Evolutionary conservation across 805 yeast genomes (phyloP).

Genomic region (Scheffersomyces coipomensis): DNA sequence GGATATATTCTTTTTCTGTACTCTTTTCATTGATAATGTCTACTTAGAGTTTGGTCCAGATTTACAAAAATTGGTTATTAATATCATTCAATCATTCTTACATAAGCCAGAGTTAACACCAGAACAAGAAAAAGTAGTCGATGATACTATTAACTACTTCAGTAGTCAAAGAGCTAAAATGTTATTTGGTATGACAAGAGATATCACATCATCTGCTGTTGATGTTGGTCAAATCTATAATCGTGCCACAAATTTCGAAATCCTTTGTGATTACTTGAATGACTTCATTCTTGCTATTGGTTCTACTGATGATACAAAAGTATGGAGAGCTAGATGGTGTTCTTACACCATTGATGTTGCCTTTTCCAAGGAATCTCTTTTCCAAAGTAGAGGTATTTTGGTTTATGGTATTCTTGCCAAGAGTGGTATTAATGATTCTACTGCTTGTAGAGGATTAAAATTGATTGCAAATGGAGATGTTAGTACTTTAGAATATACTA

Average conservation of each 20-base stretch:
- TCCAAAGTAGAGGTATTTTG: conserved; percentile 67
- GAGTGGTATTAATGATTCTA: conserved; percentile 58
- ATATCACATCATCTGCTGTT: conserved; percentile 35
- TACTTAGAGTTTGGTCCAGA: conserved; percentile 57
- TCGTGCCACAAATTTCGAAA: conserved; percentile 50
- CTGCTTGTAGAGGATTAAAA: conserved; percentile 32
- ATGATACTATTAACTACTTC: conserved; percentile 44
- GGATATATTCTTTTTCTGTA: conserved; percentile 66
- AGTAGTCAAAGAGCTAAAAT: conserved; percentile 66
- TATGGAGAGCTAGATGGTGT: conserved; percentile 68
- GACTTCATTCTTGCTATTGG: conserved; percentile 52
- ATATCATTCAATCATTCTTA: conserved; percentile 67
- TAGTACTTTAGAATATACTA: conserved; percentile 25
- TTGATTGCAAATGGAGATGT: conserved; percentile 20
- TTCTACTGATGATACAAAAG: conserved; percentile 42
- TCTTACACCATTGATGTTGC: conserved; percentile 64
- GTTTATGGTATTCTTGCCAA: conserved; percentile 69
- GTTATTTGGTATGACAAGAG: conserved; percentile 67
- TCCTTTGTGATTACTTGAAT: conserved; percentile 54
- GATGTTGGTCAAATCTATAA: conserved; percentile 37
- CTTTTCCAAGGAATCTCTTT: conserved; percentile 51
- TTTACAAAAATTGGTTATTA: conserved; percentile 60
- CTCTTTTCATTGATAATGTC: conserved; percentile 56
- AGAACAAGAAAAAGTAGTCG: conserved; percentile 39
- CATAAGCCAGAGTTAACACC: conserved; percentile 51